Base-by-base conservation (phyloP, 2,329 filamentous ascomycete species). In the Allantophomopsis lycopodina region DNA sequence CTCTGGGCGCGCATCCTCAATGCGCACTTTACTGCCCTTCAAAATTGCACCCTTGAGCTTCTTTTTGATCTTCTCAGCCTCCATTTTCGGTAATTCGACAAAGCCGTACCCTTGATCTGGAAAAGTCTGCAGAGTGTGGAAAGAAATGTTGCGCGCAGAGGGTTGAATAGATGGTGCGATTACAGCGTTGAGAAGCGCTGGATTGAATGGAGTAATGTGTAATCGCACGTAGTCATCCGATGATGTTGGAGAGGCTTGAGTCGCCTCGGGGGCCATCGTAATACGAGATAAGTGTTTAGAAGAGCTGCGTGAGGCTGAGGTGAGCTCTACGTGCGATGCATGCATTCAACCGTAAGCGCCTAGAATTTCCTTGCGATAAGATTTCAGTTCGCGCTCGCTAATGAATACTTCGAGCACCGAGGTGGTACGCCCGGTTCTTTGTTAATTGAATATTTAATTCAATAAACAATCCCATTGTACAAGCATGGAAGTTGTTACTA, bases 61-160 rank as follows among this genome's bases (percentile, higher is more conserved):
- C 63, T 82, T 89, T 63, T 79, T 86, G 40, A 96, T 62, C 59
- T 87, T 94, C n/a, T 89, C 82, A 8, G 89, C 91, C 48, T 94
- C 87, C 60, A 76, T 73, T 3, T 58, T 62, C 1, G 88, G 88
- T 31, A 98, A 62, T 36, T 93, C 87, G 43, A 96, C 68, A 62
- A 83, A 98, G 41, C 89, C 91, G 75, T 86, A 98, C 39, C 75
- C 79, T 55, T 76, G 82, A 48, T 98, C 91, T 12, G 89, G 89
- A 46, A 94, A 94, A 1, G 88, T 88, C 54, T 86, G 74, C 48
- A 95, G 63, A 5, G 68, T 67, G 60, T 96, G 89, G 61, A 81
- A 95, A n/a, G 88, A 94, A 39, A 95, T 73, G 55, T 87, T 84
- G 44, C 76, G 76, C 15, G 84, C 85, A 35, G 66, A 65, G 12